Evolutionary conservation across 805 yeast species (phyloP), one percentile per base, ranked within the genome.

Genomic region (Zygosaccharomyces gambellarensis): DNA sequence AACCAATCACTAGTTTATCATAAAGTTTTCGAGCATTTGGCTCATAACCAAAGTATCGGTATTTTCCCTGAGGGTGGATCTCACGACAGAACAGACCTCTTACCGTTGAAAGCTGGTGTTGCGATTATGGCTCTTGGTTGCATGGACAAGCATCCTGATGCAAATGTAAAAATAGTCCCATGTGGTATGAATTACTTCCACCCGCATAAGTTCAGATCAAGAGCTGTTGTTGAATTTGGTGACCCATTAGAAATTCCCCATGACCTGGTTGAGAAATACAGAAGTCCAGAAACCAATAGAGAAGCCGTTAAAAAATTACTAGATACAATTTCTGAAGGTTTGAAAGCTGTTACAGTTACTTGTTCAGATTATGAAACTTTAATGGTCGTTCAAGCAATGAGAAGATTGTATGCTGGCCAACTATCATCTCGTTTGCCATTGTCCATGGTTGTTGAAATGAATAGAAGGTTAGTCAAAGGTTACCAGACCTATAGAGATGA

Each of bases 1-100:
- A 90, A 94, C 68, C 97, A 94, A 68, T 78, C 87, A 14, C 73
- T 75, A 40, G 96, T 94, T 48, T 94, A 89, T 68, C 79, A 85
- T 47, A 76, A 78, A 54, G 98, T 94, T 2, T 94, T 90, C 65
- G 80, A 83, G 44, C 96, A 89, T 65, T 75, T 94, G 54, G 78
- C 87, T 17, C 77, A 80, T 51, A 90, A 94, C 38, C 81, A 87
- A 49, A 87, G 95, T 54, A 70, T 94, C 31, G 98, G 98, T 9
- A 87, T 94, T 40, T 94, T 90, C 71, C 97, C 99, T 7, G 99
- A 94, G 72, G 99, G 99, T 51, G 99, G 99, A 1, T 89, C 97
- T 10, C 99, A 92, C 62, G 99, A 92, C 67, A 77, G 99, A 57
- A 83, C 98, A 0, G 95, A 89, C 54, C 70, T 92, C 57, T 75